Base-by-base conservation (phyloP, 208 protist genomes). In the Trypanosoma scelopori region DNA sequence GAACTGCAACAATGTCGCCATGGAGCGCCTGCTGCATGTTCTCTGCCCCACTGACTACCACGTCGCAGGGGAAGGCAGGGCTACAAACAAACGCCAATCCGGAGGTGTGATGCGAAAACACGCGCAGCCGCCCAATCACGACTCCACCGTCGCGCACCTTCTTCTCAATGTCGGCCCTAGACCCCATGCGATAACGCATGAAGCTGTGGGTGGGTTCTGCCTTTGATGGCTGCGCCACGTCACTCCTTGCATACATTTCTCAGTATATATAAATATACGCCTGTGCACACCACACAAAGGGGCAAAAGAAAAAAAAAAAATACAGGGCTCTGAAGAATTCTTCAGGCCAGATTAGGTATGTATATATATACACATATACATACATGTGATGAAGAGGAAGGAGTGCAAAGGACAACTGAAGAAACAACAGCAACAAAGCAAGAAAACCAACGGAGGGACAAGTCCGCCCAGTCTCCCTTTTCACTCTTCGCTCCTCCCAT, bases 1-100 rank as follows among this genome's bases (percentile, higher is more conserved):
- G 52, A n/a, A 91, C 74, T n/a, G 87, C 87, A 0, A 91, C 87
- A 16, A 94, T 71, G 27, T 94, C 88, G 30, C 63, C 69, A 62
- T 89, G 77, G 51, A 85, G 52, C 7, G 71, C 81, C 13, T 47
- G 20, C 0, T 76, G 71, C 13, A 75, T 61, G 41, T 55, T 64
- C 23, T 84, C 71, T 0, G 55, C 15, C 11, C 66, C 60, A 51
- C 76, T 78, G 32, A 94, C 37, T 5, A 89, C 65, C 15, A 94
- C 71, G 48, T 91, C 85, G 28, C 46, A 62, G 25, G 77, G 76
- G 20, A 91, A 80, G 11, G 30, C 20, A n/a, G 64, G 55, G 68
- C 71, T 88, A 42, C 68, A 50, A 15, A 81, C 65, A 57, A 94
- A 94, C 39, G 63, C 66, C 1, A 94, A 65, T 35, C 73, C 67